These are phyloP conservation scores for Massarina eburnea DNA, from an alignment of 2,329 filamentous ascomycete species.

Conservation along the genomic window DNA sequence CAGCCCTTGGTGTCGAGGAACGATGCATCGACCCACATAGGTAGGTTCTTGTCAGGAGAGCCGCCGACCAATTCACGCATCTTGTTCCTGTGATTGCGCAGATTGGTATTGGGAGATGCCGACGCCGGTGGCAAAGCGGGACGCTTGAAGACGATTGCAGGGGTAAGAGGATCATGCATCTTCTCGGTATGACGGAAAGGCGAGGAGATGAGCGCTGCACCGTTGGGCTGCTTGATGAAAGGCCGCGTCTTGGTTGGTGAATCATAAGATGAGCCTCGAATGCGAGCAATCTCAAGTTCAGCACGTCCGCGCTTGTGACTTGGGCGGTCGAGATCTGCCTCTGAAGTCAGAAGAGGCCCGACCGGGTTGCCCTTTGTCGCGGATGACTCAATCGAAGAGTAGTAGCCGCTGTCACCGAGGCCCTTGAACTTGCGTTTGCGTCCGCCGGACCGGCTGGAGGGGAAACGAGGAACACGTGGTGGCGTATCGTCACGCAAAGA, in stretches of 20 bases:
- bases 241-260: slow-evolving; percentile 76
- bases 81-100: slow-evolving; percentile 82
- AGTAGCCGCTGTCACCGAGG: slow-evolving; percentile 94
- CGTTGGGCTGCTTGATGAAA: slow-evolving; percentile 50
- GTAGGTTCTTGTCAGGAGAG: slow-evolving; percentile 66
- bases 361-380: slow-evolving; percentile 71
- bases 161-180: slow-evolving; percentile 70
- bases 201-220: slow-evolving; percentile 42
- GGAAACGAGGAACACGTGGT: slow-evolving; percentile 65
- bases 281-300: slow-evolving; percentile 91
- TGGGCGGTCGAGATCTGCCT: slow-evolving; percentile 71
- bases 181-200: slow-evolving; percentile 43
- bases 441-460: slow-evolving; percentile 64
- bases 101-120: slow-evolving; percentile 88
- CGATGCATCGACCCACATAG: slow-evolving; percentile 57
- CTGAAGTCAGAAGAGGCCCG: slow-evolving; percentile 70
- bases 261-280: slow-evolving; percentile 89
- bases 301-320: slow-evolving; percentile 85
- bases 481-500: slow-evolving; percentile 69
- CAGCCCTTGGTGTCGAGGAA: slow-evolving; percentile 47
- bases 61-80: slow-evolving; percentile 76
- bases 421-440: slow-evolving; percentile 77
- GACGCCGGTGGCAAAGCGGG: slow-evolving; percentile 68
- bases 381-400: slow-evolving; percentile 93
- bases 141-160: slow-evolving; percentile 77